Evolutionary conservation across 148 eudicot genomes (phyloP).

Genomic region (Tetragonia tetragonoides): DNA sequence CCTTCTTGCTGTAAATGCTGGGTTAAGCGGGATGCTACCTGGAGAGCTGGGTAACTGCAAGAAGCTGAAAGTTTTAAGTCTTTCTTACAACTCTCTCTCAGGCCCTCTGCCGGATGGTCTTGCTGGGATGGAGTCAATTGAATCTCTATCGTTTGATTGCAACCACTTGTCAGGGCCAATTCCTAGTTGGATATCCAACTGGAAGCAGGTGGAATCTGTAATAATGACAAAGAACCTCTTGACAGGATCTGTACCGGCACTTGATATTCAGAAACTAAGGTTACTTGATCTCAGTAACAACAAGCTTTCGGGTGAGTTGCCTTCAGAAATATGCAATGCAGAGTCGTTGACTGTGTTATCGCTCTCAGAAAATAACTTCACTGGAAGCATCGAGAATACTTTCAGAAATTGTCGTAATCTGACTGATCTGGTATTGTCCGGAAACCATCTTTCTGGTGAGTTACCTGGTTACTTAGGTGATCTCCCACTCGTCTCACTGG

Average conservation of each 20-base stretch:
- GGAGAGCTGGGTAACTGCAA: constrained; percentile 71
- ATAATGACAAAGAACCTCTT: constrained; percentile 54
- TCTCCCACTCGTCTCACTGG: constrained; percentile 61
- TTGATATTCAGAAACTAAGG: constrained; percentile 50
- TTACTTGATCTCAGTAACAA: constrained; percentile 54
- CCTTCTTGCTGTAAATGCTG: constrained; percentile 55
- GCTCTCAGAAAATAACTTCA: constrained; percentile 68
- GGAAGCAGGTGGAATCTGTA: constrained; percentile 54
- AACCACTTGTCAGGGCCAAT: constrained; percentile 62
- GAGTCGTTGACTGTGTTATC: constrained; percentile 34
- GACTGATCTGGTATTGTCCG: constrained; percentile 55
- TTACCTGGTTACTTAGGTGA: constrained; percentile 72
- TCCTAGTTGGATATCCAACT: constrained; percentile 75
- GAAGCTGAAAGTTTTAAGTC: constrained; percentile 52
- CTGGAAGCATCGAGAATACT: constrained; percentile 56
- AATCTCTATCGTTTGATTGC: constrained; percentile 50
- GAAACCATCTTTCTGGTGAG: constrained; percentile 66
- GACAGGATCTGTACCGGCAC: constrained; percentile 58
- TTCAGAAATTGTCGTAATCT: constrained; percentile 57
- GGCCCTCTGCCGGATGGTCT: constrained; percentile 74
- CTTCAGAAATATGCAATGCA: constrained; percentile 56
- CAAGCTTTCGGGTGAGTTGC: constrained; percentile 69
- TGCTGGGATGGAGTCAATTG: constrained; percentile 55
- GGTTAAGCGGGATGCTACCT: constrained; percentile 69
- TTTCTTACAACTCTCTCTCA: constrained; percentile 64